phyloP scores from a whole-genome alignment of 768 basidiomycete species.

The Tulasnella sp. region DNA sequence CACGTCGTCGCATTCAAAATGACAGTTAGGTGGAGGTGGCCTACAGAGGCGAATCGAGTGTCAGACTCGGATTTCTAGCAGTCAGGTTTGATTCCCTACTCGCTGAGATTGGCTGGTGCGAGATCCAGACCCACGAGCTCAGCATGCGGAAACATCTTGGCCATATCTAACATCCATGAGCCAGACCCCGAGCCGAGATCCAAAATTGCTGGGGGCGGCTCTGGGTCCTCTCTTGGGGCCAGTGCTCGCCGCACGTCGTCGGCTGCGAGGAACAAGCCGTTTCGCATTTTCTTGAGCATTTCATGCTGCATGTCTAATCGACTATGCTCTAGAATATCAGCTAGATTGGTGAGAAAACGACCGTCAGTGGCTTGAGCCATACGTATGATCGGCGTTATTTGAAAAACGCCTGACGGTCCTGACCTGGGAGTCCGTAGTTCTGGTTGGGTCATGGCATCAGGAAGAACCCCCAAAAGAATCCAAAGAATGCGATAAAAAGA shows the following conservation, averaged over 20 bases:
- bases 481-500: not conserved
- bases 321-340: slow-evolving; percentile 29
- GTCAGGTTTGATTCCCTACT: not conserved
- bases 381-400: not conserved
- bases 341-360: not conserved
- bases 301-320: slow-evolving; percentile 33
- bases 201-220: not conserved
- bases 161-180: slow-evolving; percentile 30
- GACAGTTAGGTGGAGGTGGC: slow-evolving; percentile 24
- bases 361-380: not conserved
- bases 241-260: slow-evolving; percentile 19
- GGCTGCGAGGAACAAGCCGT: slow-evolving; percentile 16
- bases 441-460: not conserved
- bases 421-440: not conserved
- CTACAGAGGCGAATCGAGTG: not conserved
- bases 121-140: slow-evolving; percentile 26
- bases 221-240: not conserved
- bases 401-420: no score
- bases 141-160: slow-evolving; percentile 14
- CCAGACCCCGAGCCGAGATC: slow-evolving; percentile 28
- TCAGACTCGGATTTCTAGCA: not conserved
- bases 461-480: not conserved
- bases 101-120: slow-evolving; percentile 20
- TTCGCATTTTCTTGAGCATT: slow-evolving; percentile 9
- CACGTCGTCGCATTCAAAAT: slow-evolving; percentile 32